phyloP scores from a whole-genome alignment of 192 early-diverging fungal species.

The Dimargaris verticillata region DNA sequence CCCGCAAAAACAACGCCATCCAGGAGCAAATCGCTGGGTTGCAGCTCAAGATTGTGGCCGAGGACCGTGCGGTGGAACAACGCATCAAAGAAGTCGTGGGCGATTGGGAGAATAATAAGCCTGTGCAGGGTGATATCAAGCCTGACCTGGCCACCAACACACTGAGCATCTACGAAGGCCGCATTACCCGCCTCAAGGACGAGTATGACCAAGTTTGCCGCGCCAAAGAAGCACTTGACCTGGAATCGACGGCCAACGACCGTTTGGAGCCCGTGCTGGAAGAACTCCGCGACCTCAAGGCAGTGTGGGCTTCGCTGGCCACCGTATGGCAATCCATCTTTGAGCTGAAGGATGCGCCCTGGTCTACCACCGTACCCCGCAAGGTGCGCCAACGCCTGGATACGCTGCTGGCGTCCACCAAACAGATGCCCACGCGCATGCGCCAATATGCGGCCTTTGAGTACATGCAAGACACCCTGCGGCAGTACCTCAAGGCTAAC shows the following conservation, averaged over 20 bases:
- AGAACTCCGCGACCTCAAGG: slow-evolving; percentile 79
- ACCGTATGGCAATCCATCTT: slow-evolving; percentile 67
- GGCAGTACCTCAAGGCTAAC: slow-evolving; percentile 65
- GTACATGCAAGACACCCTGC: slow-evolving; percentile 75
- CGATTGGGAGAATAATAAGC: slow-evolving; percentile 94
- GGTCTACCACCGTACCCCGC: slow-evolving; percentile 74
- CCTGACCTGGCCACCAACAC: slow-evolving; percentile 70
- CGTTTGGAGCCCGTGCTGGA: slow-evolving; percentile 72
- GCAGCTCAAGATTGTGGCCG: slow-evolving; percentile 85
- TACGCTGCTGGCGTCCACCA: slow-evolving; percentile 56
- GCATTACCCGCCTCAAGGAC: slow-evolving; percentile 62
- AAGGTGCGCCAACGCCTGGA: slow-evolving; percentile 82
- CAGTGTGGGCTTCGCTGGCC: slow-evolving; percentile 76
- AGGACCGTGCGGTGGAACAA: slow-evolving; percentile 74
- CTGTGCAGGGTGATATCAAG: slow-evolving; percentile 80
- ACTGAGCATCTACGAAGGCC: slow-evolving; percentile 69
- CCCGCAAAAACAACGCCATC: slow-evolving; percentile 77
- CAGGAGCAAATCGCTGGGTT: slow-evolving; percentile 87
- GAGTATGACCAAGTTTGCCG: slow-evolving; percentile 73
- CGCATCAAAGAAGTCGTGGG: slow-evolving; percentile 63
- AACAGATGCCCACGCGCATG: slow-evolving; percentile 92
- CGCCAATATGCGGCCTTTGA: slow-evolving; percentile 94
- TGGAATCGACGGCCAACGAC: slow-evolving; percentile 53
- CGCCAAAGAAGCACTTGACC: slow-evolving; percentile 86
- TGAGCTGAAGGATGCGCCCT: slow-evolving; percentile 75